Base-by-base conservation (phyloP, 495 filamentous ascomycete species). In the Daldinia caldariorum region DNA sequence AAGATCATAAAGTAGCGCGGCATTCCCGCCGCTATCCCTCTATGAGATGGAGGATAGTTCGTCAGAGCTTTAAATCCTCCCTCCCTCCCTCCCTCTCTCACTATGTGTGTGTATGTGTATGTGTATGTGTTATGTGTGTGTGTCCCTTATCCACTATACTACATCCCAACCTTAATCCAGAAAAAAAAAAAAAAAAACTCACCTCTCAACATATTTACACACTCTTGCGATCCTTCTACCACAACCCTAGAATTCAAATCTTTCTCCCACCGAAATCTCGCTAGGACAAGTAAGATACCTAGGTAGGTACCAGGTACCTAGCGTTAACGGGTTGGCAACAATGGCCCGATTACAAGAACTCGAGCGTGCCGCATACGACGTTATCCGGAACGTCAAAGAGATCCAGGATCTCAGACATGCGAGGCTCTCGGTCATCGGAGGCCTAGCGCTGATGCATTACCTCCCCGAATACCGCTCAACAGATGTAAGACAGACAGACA, bases 331-430 rank as follows among this genome's bases (percentile, higher is more conserved):
- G 53, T 32, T 10, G 32, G 45, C 13, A 61, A 49, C 5, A 66
- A 66, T 70, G 66, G 57, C 58, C 57, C 61, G 9, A 43, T 31
- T 70, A 18, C 35, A 71, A 8, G 69, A 77, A 59, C 66, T 77
- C 14, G 72, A 77, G 37, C 47, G 54, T 32, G 74, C 69, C 38
- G 66, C 67, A 31, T 69, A 69, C 26, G 68, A 73, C 56, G 70
- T 77, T 51, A 66, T 77, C 7, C 61, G 75, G 22, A 67, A 73
- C 3, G 69, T 77, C 51, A 75, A 73, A 58, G 60, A 77, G 18
- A 77, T 77, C 2, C 64, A 71, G 6, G 72, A 75, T 14, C 69
- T 77, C n/a, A 67, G 20, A 4, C 63, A 69, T 16, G 59, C 66
- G 20, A 67, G 54, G 10, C 63, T 77, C 16, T 71, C 67, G 6